Percentiles rank a stretch among this genome's conserved stretches.
Evolutionary conservation across 805 yeast species (phyloP).

Genomic region (Candida ipomoeae): DNA sequence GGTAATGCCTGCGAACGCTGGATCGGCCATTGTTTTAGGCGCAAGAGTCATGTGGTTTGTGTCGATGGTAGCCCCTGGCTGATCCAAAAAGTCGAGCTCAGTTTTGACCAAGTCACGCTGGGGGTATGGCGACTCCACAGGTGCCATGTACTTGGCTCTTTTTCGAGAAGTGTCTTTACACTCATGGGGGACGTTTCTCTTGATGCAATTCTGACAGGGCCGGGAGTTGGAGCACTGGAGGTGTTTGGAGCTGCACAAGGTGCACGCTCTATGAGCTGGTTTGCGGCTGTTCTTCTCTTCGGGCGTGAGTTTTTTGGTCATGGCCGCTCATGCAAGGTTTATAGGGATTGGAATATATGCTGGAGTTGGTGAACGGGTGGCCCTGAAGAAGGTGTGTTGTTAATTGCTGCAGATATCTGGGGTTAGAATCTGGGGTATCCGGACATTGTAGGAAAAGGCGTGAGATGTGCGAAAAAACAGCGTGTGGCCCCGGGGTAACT

Average conservation of each 20-base stretch:
- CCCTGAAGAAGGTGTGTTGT: neutral
- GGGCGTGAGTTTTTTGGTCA: slow-evolving; percentile 60
- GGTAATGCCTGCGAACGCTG: neutral
- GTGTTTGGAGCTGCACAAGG: slow-evolving; percentile 69
- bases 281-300: slow-evolving; percentile 52
- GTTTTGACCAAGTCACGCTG: neutral
- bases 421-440: slow-evolving; percentile 21
- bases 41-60: neutral
- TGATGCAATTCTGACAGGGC: slow-evolving; percentile 69
- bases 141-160: slow-evolving; percentile 38
- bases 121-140: neutral
- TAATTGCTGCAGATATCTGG: neutral
- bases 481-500: slow-evolving; percentile 4
- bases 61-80: neutral
- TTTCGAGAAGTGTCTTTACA: slow-evolving; percentile 61
- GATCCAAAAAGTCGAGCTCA: neutral
- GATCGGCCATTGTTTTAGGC: neutral
- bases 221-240: slow-evolving; percentile 66
- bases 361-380: neutral
- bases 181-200: slow-evolving; percentile 50
- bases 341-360: too few relatives aligned
- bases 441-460: slow-evolving; percentile 12
- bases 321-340: slow-evolving; percentile 16
- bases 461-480: slow-evolving; percentile 2
- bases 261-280: slow-evolving; percentile 68